Evolutionary conservation across 345 rosid species (phyloP), one percentile per base, ranked within the genome.

Genomic region (Sapria himalayana): DNA sequence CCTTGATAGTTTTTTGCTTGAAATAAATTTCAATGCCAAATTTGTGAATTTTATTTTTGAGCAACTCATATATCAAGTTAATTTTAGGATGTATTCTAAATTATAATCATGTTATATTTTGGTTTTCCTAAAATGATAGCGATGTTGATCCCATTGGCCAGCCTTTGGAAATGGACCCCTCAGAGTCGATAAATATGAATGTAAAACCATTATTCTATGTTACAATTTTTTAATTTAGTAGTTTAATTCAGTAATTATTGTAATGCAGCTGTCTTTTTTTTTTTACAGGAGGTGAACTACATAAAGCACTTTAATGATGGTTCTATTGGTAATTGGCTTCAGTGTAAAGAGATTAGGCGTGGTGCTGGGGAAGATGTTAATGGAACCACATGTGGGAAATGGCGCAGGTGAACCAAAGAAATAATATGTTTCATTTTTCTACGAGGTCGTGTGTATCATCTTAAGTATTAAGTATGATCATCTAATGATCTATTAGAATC

Each of bases 271-370:
- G 35, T 22, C 29, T 21, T 40, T 44, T 33, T 25, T 42, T 46
- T 42, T 50, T 32, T 48, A 43, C 34, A 80, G 95, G 73, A 52
- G 45, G 32, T 52, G 43, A 59, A 58, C 51, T 46, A 44, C 39
- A 39, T 42, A 27, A 62, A 46, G 19, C 56, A 48, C 36, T 49
- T 48, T 14, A 65, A 48, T 57, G 51, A 48, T 37, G 43, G 55
- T 51, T 47, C 65, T 44, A 55, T 75, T 25, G 73, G 81, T 32
- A 91, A 77, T 37, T 84, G 96, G 99, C 99, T 91, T 46, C 96
- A 80, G 27, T 91, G 99, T 54, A 67, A 60, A 60, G 67, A 60
- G 55, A 59, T 60, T 20, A 32, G 61, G 29, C 71, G 66, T 37
- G 63, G 52, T 40, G 22, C 42, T 33, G 48, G 54, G 19, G 75